Evolutionary conservation across 805 yeast species (phyloP).

Genomic region (Sporopachydermia lactativora): DNA sequence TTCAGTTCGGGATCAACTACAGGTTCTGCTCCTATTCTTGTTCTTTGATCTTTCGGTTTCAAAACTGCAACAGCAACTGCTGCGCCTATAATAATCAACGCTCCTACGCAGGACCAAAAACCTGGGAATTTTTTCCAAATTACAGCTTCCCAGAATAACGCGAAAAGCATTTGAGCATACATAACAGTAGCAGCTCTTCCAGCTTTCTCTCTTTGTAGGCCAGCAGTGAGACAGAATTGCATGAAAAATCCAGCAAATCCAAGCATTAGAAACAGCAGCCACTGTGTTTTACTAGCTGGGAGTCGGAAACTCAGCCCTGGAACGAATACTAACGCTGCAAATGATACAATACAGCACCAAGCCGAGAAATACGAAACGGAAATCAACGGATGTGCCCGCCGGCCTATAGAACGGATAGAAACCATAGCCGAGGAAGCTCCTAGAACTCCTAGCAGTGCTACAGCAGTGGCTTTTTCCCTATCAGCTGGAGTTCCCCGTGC

Average conservation of each 20-base stretch:
- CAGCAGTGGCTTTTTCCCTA: conserved; percentile 45
- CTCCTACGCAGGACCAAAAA: conserved; percentile 54
- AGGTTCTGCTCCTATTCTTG: not conserved
- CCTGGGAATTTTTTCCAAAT: conserved; percentile 68
- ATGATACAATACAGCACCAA: conserved; percentile 39
- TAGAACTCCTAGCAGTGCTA: conserved; percentile 51
- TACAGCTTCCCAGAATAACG: conserved; percentile 57
- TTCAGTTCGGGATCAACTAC: not conserved
- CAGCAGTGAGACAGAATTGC: conserved; percentile 71
- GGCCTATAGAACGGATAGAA: conserved; percentile 61
- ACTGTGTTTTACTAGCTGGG: conserved; percentile 50
- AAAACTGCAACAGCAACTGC: conserved; percentile 46
- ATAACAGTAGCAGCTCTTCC: conserved; percentile 62
- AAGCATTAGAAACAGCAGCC: conserved; percentile 45
- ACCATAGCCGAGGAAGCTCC: conserved; percentile 64
- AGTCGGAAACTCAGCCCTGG: conserved; percentile 47
- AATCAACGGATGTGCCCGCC: conserved; percentile 63
- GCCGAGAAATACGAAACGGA: conserved; percentile 69
- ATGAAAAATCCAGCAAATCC: conserved; percentile 73
- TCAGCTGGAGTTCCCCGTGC: conserved; percentile 34
- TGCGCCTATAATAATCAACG: conserved; percentile 47
- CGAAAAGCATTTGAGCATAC: conserved; percentile 68
- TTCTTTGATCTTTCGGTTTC: conserved; percentile 24
- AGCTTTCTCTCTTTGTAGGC: conserved; percentile 71
- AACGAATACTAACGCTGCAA: conserved; percentile 33